Base-by-base conservation (phyloP, 106 monocot genomes). In the Dioscorea dumetorum region DNA sequence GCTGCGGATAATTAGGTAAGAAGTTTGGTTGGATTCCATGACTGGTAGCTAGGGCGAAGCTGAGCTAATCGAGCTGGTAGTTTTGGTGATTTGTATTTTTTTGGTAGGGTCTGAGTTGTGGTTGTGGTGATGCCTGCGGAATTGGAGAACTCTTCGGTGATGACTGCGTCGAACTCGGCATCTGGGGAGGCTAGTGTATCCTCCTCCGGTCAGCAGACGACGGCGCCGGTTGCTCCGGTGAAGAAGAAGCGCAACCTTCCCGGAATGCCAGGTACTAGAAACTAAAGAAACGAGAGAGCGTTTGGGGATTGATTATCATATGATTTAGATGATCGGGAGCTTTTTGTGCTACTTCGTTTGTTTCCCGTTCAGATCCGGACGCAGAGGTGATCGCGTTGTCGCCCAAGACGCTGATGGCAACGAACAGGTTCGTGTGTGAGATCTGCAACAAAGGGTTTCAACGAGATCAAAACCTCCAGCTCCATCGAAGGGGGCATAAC, bases 391-490 rank as follows among this genome's bases (percentile, higher is more conserved):
- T 87, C 24, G 79, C 79, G 22, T 75, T 87, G 67, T 87, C 87
- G 60, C 87, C 87, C 66, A 78, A 64, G 64, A 81, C 77, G 19
- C 60, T 88, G 41, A 16, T 88, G 68, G 87, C 83, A 53, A 88
- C 87, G 62, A 88, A 87, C 64, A 49, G 87, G 48, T 87, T 87
- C 61, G 87, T 87, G 22, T 87, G 87, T 61, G 87, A 87, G 78
- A 82, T 86, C 64, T 86, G 86, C 78, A 82, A 82, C 70, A 86
- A 86, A 58, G 86, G 86, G 54, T 86, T 86, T 62, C 86, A 86
- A 70, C 49, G 86, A 41, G 86, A 86, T 61, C 86, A 86, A 76
- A 86, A 86, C 62, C 75, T 86, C 49, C 86, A 86, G 75, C 78
- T 86, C 28, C 85, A 85, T 48, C 65, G 85, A 52, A 71, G 85